Conservation (phyloP, 2,329 filamentous ascomycete genomes). For the Scedosporium apiospermum region DNA sequence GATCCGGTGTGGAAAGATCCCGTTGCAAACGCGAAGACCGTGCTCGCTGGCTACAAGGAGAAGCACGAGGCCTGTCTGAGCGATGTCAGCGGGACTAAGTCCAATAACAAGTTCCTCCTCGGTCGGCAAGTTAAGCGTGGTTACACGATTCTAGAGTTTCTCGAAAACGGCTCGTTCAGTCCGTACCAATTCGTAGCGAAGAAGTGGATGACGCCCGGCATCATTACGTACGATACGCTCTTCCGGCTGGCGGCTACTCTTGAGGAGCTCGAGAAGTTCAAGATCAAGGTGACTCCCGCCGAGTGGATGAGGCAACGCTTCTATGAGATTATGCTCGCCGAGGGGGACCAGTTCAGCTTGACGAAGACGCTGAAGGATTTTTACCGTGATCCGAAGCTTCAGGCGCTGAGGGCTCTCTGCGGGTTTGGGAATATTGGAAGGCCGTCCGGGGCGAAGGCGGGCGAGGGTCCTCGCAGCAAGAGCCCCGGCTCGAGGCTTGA, state of each 20-base stretch:
- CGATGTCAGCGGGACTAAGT: conserved; percentile 17
- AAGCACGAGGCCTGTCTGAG: conserved; percentile 32
- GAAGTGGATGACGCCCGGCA: conserved; percentile 32
- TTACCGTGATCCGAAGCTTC: conserved; percentile 46
- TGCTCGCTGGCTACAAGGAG: conserved; percentile 36
- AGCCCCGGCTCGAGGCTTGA: neutral
- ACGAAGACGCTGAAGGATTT: conserved; percentile 41
- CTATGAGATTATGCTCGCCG: conserved; percentile 33
- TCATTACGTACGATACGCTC: conserved; percentile 45
- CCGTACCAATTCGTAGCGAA: conserved; percentile 48
- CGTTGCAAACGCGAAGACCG: conserved; percentile 29
- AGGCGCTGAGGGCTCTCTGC: conserved; percentile 37
- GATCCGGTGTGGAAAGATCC: conserved; percentile 41
- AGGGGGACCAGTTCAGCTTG: conserved; percentile 40
- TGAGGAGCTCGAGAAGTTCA: conserved; percentile 43
- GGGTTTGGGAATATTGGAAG: conserved; percentile 50
- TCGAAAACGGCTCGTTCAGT: conserved; percentile 39
- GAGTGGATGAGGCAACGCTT: conserved; percentile 50
- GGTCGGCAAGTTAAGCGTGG: conserved; percentile 49
- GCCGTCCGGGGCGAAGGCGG: conserved; percentile 36
- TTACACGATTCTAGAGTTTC: conserved; percentile 39
- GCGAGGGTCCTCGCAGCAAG: conserved; percentile 7
- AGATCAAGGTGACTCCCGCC: conserved; percentile 40
- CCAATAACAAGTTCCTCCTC: conserved; percentile 38
- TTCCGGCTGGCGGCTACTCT: conserved; percentile 46